Percentiles rank a stretch among this genome's conserved stretches.
Evolutionary conservation across 345 rosid genomes (phyloP).

Genomic region (Acer saccharum): DNA sequence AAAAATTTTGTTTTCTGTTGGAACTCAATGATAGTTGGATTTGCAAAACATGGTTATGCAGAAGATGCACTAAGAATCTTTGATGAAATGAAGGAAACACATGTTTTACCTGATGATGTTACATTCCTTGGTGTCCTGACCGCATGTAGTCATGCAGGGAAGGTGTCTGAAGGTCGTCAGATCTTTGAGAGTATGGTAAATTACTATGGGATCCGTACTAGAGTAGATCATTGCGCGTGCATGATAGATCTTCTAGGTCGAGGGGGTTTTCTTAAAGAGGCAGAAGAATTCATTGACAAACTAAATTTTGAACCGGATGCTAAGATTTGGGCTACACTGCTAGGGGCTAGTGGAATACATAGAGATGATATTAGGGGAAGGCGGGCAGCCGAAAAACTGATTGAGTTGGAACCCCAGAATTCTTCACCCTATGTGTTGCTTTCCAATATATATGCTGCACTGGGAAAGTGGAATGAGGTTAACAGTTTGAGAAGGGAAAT

Average conservation of each 20-base stretch:
- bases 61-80: constrained; percentile 70
- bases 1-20: constrained; percentile 65
- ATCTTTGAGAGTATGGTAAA: constrained; percentile 69
- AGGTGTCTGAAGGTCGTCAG: constrained; percentile 63
- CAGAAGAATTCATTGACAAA: constrained; percentile 62
- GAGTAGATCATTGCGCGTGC: constrained; percentile 84
- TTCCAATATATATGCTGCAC: constrained; percentile 83
- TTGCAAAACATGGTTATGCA: constrained; percentile 91
- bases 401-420: constrained; percentile 72
- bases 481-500: constrained; percentile 70
- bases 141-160: constrained; percentile 96
- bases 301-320: constrained; percentile 65
- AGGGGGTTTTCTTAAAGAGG: constrained; percentile 88
- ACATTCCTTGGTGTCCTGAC: constrained; percentile 94
- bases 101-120: constrained; percentile 69
- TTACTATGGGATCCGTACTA: constrained; percentile 58
- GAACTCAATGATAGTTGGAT: constrained; percentile 93
- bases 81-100: constrained; percentile 59
- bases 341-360: constrained; percentile 85
- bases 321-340: constrained; percentile 84
- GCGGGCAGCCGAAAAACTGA: constrained; percentile 72
- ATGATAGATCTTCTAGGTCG: constrained; percentile 95
- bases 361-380: constrained; percentile 79
- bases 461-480: constrained; percentile 78
- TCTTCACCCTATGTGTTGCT: constrained; percentile 82